Conservation (phyloP, 192 early-diverging fungal species). For the Rhizophlyctis rosea region DNA sequence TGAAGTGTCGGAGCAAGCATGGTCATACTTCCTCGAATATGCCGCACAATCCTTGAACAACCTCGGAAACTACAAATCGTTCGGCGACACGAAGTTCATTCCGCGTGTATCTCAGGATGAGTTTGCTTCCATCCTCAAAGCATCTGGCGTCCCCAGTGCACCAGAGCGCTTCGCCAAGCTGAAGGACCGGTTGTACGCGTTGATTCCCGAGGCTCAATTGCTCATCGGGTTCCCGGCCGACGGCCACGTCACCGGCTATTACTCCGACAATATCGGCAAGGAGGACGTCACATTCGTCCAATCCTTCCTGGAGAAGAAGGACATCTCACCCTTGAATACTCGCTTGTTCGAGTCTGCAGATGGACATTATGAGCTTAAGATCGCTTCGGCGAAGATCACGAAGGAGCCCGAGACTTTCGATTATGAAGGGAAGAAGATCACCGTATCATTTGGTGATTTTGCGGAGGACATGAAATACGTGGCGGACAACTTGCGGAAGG, state of each 20-base stretch:
- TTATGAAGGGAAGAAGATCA: slow-evolving; percentile 38
- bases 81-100: slow-evolving; percentile 64
- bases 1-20: slow-evolving; percentile 43
- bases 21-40: slow-evolving; percentile 55
- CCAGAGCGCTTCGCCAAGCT: slow-evolving; percentile 24
- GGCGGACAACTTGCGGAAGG: slow-evolving; percentile 38
- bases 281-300: slow-evolving; percentile 43
- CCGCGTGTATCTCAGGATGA: slow-evolving; percentile 40
- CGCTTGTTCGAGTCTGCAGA: slow-evolving; percentile 40
- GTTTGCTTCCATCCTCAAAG: slow-evolving; percentile 46
- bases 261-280: slow-evolving; percentile 48
- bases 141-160: slow-evolving; percentile 24
- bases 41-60: slow-evolving; percentile 46
- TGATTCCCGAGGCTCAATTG: slow-evolving; percentile 38
- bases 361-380: slow-evolving; percentile 26
- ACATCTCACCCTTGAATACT: slow-evolving; percentile 43
- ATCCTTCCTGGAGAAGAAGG: slow-evolving; percentile 33
- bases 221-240: slow-evolving; percentile 58
- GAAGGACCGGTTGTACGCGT: slow-evolving; percentile 35
- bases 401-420: slow-evolving; percentile 17
- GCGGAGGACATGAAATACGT: slow-evolving; percentile 33
- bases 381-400: slow-evolving; percentile 34
- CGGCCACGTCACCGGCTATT: slow-evolving; percentile 60
- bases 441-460: slow-evolving; percentile 50
- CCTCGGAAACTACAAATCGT: slow-evolving; percentile 57